Evolutionary conservation across 1,284 basidiomycete species (phyloP), one percentile per base, ranked within the genome.

Genomic region (Kalmanozyma brasiliensis): DNA sequence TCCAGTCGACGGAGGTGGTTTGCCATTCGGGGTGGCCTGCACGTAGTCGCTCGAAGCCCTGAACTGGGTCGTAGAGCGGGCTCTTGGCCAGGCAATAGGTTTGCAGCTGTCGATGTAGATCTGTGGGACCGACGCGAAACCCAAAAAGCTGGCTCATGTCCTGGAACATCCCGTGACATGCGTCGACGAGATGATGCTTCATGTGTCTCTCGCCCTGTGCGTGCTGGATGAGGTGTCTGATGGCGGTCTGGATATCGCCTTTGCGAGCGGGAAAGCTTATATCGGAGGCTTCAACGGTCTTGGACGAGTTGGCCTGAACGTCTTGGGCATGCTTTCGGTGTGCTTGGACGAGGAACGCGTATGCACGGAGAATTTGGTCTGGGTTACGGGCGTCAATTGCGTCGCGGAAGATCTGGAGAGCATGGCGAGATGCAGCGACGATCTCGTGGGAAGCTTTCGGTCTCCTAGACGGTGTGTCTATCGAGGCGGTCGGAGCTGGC

Each of bases 1-100:
- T 61, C 61, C 63, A 71, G 14, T 72, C 65, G 37, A 63, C 49
- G 20, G 53, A 51, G 13, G 44, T 52, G 14, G 61, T 56, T 26
- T 26, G 35, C 64, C 68, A 74, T 9, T 67, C 42, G 1, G 64
- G 69, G 19, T 72, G 26, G 14, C 23, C 24, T 1, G 45, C 42
- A 8, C 65, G 60, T 4, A 74, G 49, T 14, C 49, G 30, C 2
- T 32, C 17, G 33, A 71, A 69, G 0, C 37, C 62, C 2, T 37
- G 9, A 29, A 35, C 32, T 0, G 56, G 66, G 14, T 70, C 68
- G 8, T 35, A 13, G 8, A 13, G 11, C 3, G 24, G 2, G 20
- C 19, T n/a, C 6, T 24, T 22, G 13, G 53, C 23, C 19, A 61
- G 19, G 47, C 53, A 55, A 23, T 32, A 38, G 4, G 44, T 34